phyloP scores from a whole-genome alignment of 2,329 filamentous ascomycete genomes.

The Immersiporthe knoxdaviesiana region DNA sequence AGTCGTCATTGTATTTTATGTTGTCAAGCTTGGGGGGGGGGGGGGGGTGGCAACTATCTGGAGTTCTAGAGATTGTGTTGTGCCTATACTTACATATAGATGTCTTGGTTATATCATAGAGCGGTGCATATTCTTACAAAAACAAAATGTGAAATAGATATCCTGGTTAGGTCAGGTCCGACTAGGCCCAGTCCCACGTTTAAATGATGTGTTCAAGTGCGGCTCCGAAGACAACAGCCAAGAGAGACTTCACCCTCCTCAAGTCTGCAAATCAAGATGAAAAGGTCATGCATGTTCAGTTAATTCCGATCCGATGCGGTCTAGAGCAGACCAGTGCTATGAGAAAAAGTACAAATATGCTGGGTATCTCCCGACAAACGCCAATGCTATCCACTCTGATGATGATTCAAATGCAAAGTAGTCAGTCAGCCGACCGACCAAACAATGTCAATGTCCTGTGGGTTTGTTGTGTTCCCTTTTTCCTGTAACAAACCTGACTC shows the following conservation, averaged over 20 bases:
- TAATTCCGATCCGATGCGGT: not conserved
- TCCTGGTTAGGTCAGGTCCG: not conserved
- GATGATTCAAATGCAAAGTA: not conserved
- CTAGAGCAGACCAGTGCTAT: not conserved
- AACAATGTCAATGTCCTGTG: not conserved
- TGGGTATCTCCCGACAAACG: slow-evolving; percentile 14
- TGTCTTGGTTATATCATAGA: slow-evolving; percentile 1
- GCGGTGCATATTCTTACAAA: slow-evolving; percentile 4
- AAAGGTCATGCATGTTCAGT: slow-evolving; percentile 1
- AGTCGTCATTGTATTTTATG: not conserved
- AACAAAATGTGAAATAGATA: not conserved
- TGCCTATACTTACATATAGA: not conserved
- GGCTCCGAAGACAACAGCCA: not conserved
- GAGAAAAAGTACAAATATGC: slow-evolving; percentile 4
- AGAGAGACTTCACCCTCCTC: not conserved
- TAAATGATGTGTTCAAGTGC: not conserved
- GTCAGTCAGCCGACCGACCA: not conserved
- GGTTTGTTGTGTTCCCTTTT: not conserved
- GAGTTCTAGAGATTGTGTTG: slow-evolving; percentile 6
- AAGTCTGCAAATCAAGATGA: not conserved
- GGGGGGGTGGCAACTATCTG: not conserved
- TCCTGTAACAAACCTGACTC: not conserved
- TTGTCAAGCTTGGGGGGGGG: not conserved
- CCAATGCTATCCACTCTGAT: slow-evolving; percentile 7
- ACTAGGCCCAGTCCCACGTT: not conserved